Evolutionary conservation across 2,329 filamentous ascomycete species (phyloP).

Genomic region (Calonectria fujianensis): DNA sequence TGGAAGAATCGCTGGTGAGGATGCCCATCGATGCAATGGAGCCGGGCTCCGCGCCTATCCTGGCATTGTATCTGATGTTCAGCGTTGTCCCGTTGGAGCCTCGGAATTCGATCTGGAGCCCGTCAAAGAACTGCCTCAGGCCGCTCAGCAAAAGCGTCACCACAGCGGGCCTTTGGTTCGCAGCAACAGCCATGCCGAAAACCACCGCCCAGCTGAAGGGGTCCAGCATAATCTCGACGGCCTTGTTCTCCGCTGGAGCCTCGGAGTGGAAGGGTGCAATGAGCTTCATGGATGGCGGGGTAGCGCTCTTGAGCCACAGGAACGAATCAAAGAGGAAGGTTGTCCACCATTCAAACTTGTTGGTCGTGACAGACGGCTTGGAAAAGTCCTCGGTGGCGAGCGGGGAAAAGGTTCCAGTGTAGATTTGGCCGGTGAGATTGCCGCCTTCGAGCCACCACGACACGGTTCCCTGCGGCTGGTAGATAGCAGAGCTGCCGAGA

Average conservation of each 20-base stretch:
- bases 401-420: neutral
- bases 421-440: neutral
- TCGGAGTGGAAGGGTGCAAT: neutral
- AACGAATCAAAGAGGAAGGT: neutral
- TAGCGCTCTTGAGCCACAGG: neutral
- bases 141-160: neutral
- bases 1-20: neutral
- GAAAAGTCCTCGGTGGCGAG: neutral
- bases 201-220: neutral
- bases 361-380: neutral
- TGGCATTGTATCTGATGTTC: neutral
- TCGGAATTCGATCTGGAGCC: neutral
- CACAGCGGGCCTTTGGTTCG: neutral
- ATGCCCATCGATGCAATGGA: neutral
- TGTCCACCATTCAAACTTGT: neutral
- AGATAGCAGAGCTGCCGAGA: neutral
- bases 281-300: neutral
- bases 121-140: neutral
- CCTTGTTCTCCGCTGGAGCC: neutral
- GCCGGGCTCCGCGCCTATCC: neutral
- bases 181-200: neutral
- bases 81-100: neutral
- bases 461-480: neutral
- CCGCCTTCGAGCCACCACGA: conserved; percentile 5
- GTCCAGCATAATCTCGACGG: neutral